Evolutionary conservation across 768 basidiomycete species (phyloP), one percentile per base, ranked within the genome.

Genomic region (Russula brevipes): DNA sequence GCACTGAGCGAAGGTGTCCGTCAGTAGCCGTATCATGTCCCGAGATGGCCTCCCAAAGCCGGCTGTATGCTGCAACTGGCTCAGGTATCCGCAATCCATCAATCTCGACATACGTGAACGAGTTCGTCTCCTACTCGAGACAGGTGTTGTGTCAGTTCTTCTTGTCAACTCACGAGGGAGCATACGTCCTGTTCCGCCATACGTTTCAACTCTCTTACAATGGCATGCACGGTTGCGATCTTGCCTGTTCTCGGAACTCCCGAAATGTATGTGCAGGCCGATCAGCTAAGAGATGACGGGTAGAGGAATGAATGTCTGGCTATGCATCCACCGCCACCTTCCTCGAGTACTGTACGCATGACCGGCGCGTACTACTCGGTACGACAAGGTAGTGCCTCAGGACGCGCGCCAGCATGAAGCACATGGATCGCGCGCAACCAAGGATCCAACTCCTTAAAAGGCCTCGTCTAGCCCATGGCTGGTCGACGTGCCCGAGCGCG

Each of bases 211-310:
- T 96, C 91, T 42, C 91, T 82, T 38, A 98, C 84, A 31, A 97
- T 88, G 0, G 89, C 90, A 69, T 98, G 95, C 0, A 98, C 94
- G 0, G 97, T 98, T 0, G 97, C 97, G 0, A 97, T 99, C 76
- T 98, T 99, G 9, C 97, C 96, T 2, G 96, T 98, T 7, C 97
- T 96, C n/a, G 96, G 97, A 7, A 98, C 94, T 9, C 97, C 96
- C 7, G 95, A 94, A 53, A 98, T 97, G 74, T 98, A 95, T 98
- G 58, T 14, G 62, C 33, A 7, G 16, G 52, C 36, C 12, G 24
- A 54, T 39, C 16, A 47, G 42, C 36, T 62, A n/a, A 36, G 19
- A 36, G 36, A 10, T 24, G 50, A 12, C 9, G 41, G 55, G 6
- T 44, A 4, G 49, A 50, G 58, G 10, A 2, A 24, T 12, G 16